Base-by-base conservation (phyloP, 2,329 filamentous ascomycete genomes). In the Blastomyces silverae region DNA sequence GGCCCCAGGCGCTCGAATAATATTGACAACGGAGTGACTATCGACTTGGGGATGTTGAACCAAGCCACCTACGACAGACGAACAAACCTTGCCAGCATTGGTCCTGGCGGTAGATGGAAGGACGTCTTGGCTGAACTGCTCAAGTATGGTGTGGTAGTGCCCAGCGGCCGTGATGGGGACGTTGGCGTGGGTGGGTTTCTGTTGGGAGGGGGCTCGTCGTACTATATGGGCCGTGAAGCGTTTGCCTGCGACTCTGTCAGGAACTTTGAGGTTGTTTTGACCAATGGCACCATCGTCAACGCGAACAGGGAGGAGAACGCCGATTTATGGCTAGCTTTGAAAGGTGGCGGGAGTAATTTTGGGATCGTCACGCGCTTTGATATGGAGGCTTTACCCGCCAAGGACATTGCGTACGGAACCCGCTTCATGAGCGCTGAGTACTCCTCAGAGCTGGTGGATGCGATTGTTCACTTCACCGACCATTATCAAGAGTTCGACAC, bases 101-200 rank as follows among this genome's bases (percentile, higher is more conserved):
- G 71, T 2, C 67, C 74, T 6, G 76, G 76, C 3, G 74, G 73
- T 42, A 66, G 63, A 52, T 78, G 76, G 76, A 61, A 68, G 10
- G 61, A 70, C 11, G 74, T 77, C 7, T 77, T 77, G 61, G 59
- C 67, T 5, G 66, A 69, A 0, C 70, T 78, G 3, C 69, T 75
- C 28, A 69, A 71, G 1, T 65, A 72, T 7, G 71, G 71, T 1
- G 63, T 78, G 0, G 67, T 71, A 25, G 70, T 71, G 8, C 67
- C 73, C 15, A 77, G 77, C 7, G 77, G 75, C 7, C 71, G 77
- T 13, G 66, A 71, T 8, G 71, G 72, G 28, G 70, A 68, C 3
- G 76, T 78, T 50, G 77, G 76, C 5, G 73, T 78, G 4, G 74
- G 71, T 0, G 77, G 76, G 5, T 69, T 77, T 1, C 70, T 70